Conservation (phyloP, 2,329 filamentous ascomycete species). For the Laburnicola sp. region DNA sequence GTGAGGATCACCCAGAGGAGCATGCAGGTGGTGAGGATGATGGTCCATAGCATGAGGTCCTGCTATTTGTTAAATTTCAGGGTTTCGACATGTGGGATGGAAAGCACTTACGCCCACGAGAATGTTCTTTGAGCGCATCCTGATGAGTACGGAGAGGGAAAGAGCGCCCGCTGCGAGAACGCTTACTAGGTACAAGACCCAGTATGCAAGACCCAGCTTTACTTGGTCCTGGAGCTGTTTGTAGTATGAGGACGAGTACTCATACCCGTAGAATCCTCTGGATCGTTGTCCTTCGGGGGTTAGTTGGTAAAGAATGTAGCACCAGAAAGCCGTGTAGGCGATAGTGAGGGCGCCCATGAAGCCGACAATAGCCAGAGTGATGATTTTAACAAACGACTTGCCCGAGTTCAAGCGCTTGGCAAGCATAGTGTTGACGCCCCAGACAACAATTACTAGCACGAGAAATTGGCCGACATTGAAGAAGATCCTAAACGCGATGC, state of each 20-base stretch:
- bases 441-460: conserved; percentile 30
- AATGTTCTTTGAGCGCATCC: conserved; percentile 19
- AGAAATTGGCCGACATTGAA: conserved; percentile 21
- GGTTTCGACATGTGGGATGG: background rate
- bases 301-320: conserved; percentile 18
- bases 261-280: background rate
- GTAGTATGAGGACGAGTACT: background rate
- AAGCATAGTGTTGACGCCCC: conserved; percentile 30
- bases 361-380: conserved; percentile 17
- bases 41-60: conserved; percentile 23
- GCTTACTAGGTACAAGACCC: conserved; percentile 24
- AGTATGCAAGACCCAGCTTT: conserved; percentile 16
- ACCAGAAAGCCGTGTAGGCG: conserved; percentile 14
- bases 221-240: background rate
- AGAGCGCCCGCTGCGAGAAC: conserved; percentile 20
- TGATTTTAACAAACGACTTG: conserved; percentile 14
- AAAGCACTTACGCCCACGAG: conserved; percentile 23
- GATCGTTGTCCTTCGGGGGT: background rate
- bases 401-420: conserved; percentile 21
- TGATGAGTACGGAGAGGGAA: conserved; percentile 16
- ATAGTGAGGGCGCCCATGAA: conserved; percentile 27
- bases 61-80: conserved; percentile 8
- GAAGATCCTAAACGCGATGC: conserved; percentile 25
- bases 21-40: conserved; percentile 22
- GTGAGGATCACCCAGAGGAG: conserved; percentile 22